Base-by-base conservation (phyloP, 2,329 filamentous ascomycete genomes). In the Zelopaecilomyces penicillatus region DNA sequence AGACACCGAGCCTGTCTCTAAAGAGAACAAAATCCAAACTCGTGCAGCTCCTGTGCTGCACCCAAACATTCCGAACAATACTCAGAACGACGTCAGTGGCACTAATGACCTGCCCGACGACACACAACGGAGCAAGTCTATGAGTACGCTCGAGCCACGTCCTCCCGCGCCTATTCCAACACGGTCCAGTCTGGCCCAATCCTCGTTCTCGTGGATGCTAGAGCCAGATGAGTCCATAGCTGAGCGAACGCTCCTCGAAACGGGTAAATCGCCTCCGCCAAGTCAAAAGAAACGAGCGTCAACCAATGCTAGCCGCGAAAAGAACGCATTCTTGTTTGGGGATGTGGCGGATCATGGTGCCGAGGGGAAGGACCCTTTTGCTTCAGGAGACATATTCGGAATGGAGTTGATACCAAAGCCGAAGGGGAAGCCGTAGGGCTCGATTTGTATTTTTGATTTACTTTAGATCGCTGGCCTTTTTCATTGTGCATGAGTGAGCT, bases 161-260 rank as follows among this genome's bases (percentile, higher is more conserved):
- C 62, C 48, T 43, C 55, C 57, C 39, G 63, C 50, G 52, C 65
- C 75, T 2, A 73, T 80, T 11, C 78, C 77, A 0, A 78, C 78
- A 19, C 74, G 82, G 26, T 84, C 83, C 4, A 78, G 74, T 1
- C 70, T 88, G 31, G 82, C 83, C 1, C 83, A 86, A 52, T 87
- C 85, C 6, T 84, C 82, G 4, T 89, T 87, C 60, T 82, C 84
- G 1, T 88, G 83, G 82, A 89, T 89, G 83, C 70, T 89, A 2
- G 80, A 82, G 52, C 75, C 74, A 3, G 73, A 76, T 51, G 58
- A 68, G 43, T 60, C 66, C 0, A 46, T 39, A 8, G 53, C 48
- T 35, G 51, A 56, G 41, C 46, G 58, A 44, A 49, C 56, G 0
- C 42, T 52, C 9, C 30, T 52, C 3, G 48, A 57, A 4, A 39